Conservation (phyloP, 805 yeast genomes). For the Ogataea dorogensis region DNA sequence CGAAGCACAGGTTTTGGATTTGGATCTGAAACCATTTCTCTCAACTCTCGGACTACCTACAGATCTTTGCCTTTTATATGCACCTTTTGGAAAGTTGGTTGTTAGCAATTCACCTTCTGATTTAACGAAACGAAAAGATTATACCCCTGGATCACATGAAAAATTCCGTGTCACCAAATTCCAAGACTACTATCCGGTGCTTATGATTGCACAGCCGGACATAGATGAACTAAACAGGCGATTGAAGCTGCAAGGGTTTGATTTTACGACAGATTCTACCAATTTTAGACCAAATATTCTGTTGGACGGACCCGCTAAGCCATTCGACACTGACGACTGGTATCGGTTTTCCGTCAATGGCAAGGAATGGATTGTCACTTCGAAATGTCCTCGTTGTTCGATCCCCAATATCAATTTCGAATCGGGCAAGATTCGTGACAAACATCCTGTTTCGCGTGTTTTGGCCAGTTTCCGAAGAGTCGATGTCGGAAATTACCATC, state of each 20-base stretch:
- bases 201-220: conserved; percentile 24
- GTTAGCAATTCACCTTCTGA: conserved; percentile 24
- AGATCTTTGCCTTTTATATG: conserved; percentile 20
- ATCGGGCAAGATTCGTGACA: conserved; percentile 19
- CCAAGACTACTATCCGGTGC: conserved; percentile 30
- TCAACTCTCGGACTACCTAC: conserved; percentile 13
- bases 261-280: conserved; percentile 7
- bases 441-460: conserved; percentile 20
- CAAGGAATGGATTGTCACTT: conserved; percentile 24
- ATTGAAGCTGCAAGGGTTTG: conserved; percentile 8
- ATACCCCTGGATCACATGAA: conserved; percentile 9
- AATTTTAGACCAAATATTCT: conserved; percentile 28
- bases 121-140: conserved; percentile 6
- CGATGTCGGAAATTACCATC: conserved; percentile 20
- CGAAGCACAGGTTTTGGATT: conserved; percentile 17
- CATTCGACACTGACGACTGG: conserved; percentile 29
- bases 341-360: conserved; percentile 16
- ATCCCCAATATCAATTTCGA: conserved; percentile 25
- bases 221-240: conserved; percentile 18
- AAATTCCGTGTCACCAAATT: conserved; percentile 24
- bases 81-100: conserved; percentile 25
- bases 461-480: conserved; percentile 24
- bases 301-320: conserved; percentile 13
- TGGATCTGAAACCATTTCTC: conserved; percentile 17
- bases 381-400: conserved; percentile 31